Conservation (phyloP, 305 asterid species). For the Fraxinus sp. region DNA sequence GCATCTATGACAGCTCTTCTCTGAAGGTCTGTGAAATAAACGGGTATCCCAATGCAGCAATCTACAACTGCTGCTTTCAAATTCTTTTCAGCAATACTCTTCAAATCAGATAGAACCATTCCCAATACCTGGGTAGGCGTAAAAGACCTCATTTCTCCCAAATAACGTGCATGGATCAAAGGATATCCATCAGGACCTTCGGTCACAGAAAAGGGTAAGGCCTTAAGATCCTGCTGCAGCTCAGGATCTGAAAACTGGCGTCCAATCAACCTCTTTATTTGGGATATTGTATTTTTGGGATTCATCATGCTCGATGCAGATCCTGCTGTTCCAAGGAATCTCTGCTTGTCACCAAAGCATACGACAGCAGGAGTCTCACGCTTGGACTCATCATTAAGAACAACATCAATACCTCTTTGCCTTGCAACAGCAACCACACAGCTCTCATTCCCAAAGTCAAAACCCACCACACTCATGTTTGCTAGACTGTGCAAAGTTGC, state of each 20-base stretch:
- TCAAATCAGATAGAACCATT: constrained; percentile 82
- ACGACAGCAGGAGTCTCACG: constrained; percentile 90
- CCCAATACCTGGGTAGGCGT: constrained; percentile 88
- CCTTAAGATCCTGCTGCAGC: constrained; percentile 69
- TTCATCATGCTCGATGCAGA: constrained; percentile 96
- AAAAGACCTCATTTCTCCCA: constrained; percentile 74
- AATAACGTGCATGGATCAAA: constrained; percentile 65
- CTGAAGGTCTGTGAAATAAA: constrained; percentile 84
- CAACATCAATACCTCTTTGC: constrained; percentile 93
- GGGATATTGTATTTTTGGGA: constrained; percentile 88
- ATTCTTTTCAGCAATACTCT: constrained; percentile 79
- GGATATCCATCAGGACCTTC: constrained; percentile 94
- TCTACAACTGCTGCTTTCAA: constrained; percentile 82
- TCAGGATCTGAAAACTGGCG: constrained; percentile 82
- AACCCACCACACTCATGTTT: constrained; percentile 95
- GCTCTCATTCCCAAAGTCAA: constrained; percentile 92
- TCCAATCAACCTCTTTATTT: constrained; percentile 77
- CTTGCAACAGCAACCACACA: constrained; percentile 91
- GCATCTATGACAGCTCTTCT: constrained; percentile 95
- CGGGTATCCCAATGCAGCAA: constrained; percentile 92
- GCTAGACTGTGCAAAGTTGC: constrained; percentile 11
- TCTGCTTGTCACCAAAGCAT: constrained; percentile 92
- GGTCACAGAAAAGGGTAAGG: constrained; percentile 64
- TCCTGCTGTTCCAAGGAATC: constrained; percentile 97
- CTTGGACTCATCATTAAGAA: constrained; percentile 89